Percentiles rank a stretch among this genome's conserved stretches.
phyloP scores from a whole-genome alignment of 192 early-diverging fungal genomes.

The Coemansia sp. region DNA sequence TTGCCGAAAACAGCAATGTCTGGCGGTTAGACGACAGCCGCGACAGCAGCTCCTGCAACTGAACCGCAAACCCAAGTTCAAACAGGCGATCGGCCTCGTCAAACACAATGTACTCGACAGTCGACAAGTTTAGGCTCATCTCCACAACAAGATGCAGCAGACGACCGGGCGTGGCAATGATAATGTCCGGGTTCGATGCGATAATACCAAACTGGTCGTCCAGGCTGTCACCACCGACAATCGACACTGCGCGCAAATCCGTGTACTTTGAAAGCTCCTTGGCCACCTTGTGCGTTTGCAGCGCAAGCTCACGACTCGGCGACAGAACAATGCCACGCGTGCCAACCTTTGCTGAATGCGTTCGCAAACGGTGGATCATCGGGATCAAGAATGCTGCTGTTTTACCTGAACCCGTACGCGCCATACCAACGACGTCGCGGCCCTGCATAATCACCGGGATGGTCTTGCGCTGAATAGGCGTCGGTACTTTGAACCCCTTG shows the following conservation, averaged over 20 bases:
- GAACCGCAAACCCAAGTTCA: constrained; percentile 95
- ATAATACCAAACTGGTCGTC: constrained; percentile 97
- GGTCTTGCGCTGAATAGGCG: constrained; percentile 94
- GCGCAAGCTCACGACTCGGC: constrained; percentile 93
- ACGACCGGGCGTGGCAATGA: constrained; percentile 83
- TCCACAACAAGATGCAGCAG: constrained; percentile 84
- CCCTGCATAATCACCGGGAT: constrained; percentile 92
- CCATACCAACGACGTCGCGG: constrained; percentile 96
- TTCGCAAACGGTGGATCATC: constrained; percentile 81
- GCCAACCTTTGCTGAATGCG: constrained; percentile 86
- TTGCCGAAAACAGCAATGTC: constrained; percentile 94
- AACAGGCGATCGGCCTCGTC: constrained; percentile 99
- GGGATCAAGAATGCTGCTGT: constrained; percentile 95
- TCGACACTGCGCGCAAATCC: constrained; percentile 79
- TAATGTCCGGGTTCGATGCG: constrained; percentile 91
- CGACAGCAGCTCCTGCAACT: constrained; percentile 88
- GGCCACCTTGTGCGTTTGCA: constrained; percentile 92
- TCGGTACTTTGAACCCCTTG: constrained; percentile 97
- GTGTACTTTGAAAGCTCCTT: constrained; percentile 93
- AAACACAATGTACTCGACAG: constrained; percentile 94
- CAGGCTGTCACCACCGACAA: constrained; percentile 95
- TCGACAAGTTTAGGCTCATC: constrained; percentile 81
- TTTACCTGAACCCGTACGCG: constrained; percentile 96
- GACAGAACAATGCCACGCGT: constrained; percentile 81
- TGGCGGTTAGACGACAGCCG: constrained; percentile 83